phyloP scores from a whole-genome alignment of 2,329 filamentous ascomycete genomes.

The Epichloe typhina region DNA sequence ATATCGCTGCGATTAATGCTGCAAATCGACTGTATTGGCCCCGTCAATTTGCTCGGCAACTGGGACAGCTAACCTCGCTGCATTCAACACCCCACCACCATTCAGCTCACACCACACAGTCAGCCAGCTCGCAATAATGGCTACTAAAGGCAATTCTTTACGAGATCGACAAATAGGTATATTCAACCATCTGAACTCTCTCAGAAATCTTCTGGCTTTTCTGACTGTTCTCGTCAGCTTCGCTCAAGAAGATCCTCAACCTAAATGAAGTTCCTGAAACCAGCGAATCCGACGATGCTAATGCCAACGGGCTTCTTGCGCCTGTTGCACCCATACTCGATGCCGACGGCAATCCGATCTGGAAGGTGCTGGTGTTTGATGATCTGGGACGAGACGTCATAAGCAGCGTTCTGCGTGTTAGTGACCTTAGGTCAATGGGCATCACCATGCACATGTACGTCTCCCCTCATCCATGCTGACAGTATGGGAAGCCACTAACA shows the following conservation, averaged over 20 bases:
- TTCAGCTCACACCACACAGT: background rate
- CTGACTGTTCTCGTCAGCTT: constrained; percentile 39
- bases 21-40: background rate
- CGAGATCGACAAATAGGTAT: constrained; percentile 39
- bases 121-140: constrained; percentile 22
- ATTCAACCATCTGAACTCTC: background rate
- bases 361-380: constrained; percentile 96
- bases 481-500: background rate
- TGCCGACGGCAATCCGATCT: constrained; percentile 81
- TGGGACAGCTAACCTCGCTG: background rate
- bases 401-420: constrained; percentile 87
- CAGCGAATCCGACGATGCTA: constrained; percentile 48
- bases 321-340: constrained; percentile 71
- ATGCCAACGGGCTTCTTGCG: constrained; percentile 50
- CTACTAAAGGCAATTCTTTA: constrained; percentile 31
- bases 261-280: constrained; percentile 63
- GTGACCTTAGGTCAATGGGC: constrained; percentile 85
- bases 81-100: background rate
- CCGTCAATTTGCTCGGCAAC: background rate
- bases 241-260: constrained; percentile 91
- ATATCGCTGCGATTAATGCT: background rate
- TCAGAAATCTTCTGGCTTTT: background rate
- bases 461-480: background rate
- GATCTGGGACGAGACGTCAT: constrained; percentile 86
- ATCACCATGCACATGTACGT: constrained; percentile 85